Base-by-base conservation (phyloP, 257 asterid genomes). In the Petunia secreta region DNA sequence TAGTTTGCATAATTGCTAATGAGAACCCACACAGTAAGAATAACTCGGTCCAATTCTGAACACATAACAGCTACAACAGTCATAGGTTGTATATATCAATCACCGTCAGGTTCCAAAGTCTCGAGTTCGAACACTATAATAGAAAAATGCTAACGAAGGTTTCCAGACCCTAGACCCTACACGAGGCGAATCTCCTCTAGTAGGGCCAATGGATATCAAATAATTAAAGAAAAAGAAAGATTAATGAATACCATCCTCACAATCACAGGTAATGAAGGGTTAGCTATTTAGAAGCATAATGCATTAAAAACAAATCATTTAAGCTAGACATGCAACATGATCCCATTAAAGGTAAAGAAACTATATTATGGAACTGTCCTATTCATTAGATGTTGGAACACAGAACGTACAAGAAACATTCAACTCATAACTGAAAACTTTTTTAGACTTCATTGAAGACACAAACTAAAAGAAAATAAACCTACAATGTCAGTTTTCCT, bases 401-500 rank as follows among this genome's bases (percentile, higher is more conserved):
- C 2, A 36, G 46, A 8, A 41, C 1, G 75, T 15, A 44, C 78
- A 34, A 50, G 46, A 34, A 73, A 73, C 34, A 36, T 16, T 50
- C 4, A 6, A 50, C 63, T 73, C 63, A 36, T 50, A 50, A 11
- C 78, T 50, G 78, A 73, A 1, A 50, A 2, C 36, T 13, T 34
- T 13, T 73, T 58, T 73, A 6, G 36, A 73, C 46, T 73, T 13
- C 46, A 73, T 73, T 34, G 36, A 6, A 73, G 50, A 73, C 62
- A 50, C 14, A 13, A 50, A 73, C 46, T 48, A 11, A 73, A 50
- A 36, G 78, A 73, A 73, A 36, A 73, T 1, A 73, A 73, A 50
- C 13, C 78, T 73, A 73, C 78, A 73, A 36, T 36, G 14, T 50
- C 78, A 11, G 46, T 73, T 50, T 73, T 73, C 46, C 46, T 50